These are phyloP conservation scores for Smittium mucronatum DNA, from an alignment of 371 early-diverging fungal species.

Conservation along the genomic window DNA sequence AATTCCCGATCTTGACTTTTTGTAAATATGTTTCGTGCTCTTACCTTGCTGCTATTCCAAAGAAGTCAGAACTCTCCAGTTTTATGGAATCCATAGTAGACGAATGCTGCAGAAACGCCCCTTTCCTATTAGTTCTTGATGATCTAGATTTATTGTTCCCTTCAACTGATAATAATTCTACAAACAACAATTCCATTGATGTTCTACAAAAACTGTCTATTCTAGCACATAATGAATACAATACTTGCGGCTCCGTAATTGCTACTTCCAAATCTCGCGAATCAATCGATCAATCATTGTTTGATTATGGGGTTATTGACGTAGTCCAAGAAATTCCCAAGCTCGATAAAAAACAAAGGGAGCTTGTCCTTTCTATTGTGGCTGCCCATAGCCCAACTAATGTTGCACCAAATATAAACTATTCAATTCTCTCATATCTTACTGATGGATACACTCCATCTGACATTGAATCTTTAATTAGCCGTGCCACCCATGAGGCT, in stretches of 20 bases:
- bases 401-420: slow-evolving; percentile 37
- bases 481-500: slow-evolving; percentile 70
- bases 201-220: not conserved
- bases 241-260: slow-evolving; percentile 5
- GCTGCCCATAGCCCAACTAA: slow-evolving; percentile 37
- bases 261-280: slow-evolving; percentile 24
- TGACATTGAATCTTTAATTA: slow-evolving; percentile 63
- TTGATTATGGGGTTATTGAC: slow-evolving; percentile 17
- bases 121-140: slow-evolving; percentile 10
- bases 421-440: slow-evolving; percentile 55
- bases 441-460: slow-evolving; percentile 85
- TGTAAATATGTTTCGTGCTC: slow-evolving; percentile 33
- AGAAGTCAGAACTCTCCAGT: not conserved
- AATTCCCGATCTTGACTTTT: slow-evolving; percentile 21
- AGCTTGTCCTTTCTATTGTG: slow-evolving; percentile 44
- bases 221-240: not conserved
- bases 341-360: slow-evolving; percentile 21
- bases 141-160: slow-evolving; percentile 4
- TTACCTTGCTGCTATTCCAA: slow-evolving; percentile 33
- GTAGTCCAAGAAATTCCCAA: slow-evolving; percentile 21
- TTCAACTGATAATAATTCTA: not conserved
- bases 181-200: not conserved
- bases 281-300: slow-evolving; percentile 20
- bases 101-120: not conserved
- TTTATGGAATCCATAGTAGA: slow-evolving; percentile 5